A percentile compares a stretch with the other conserved stretches of the same genome.
phyloP scores from a whole-genome alignment of 345 rosid species.

The Erodium maritimum region DNA sequence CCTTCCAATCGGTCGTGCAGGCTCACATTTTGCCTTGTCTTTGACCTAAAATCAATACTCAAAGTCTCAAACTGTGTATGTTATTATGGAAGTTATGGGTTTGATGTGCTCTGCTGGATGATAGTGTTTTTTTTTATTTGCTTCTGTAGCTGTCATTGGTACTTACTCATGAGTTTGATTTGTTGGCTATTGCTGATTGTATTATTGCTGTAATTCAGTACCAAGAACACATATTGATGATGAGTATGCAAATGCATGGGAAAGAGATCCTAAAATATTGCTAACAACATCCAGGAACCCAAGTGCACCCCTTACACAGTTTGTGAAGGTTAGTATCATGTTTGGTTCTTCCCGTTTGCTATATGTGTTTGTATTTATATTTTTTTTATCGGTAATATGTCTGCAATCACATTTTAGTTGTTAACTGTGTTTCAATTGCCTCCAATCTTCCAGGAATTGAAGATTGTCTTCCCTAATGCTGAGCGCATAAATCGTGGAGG shows the following conservation, averaged over 20 bases:
- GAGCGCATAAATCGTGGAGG: conserved; percentile 71
- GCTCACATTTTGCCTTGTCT: not conserved
- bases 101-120: not conserved
- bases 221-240: conserved; percentile 75
- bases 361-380: conserved; percentile 50
- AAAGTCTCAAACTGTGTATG: not conserved
- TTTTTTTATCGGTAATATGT: not conserved
- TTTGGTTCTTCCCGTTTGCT: conserved; percentile 6
- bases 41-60: not conserved
- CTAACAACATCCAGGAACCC: conserved; percentile 83
- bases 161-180: not conserved
- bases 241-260: conserved; percentile 69
- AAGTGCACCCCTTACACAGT: conserved; percentile 68
- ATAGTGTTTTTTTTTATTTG: too few species aligned
- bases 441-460: conserved; percentile 52
- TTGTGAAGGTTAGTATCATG: conserved; percentile 59
- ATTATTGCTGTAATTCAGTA: conserved; percentile 27
- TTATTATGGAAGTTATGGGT: not conserved
- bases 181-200: conserved; percentile 5
- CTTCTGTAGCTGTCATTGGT: not conserved
- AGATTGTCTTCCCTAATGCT: conserved; percentile 69
- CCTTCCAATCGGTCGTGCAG: not conserved
- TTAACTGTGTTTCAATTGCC: conserved; percentile 10
- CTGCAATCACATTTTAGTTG: not conserved
- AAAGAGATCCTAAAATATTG: conserved; percentile 64